phyloP scores from a whole-genome alignment of 371 early-diverging fungal genomes.

The Zychaea mexicana region DNA sequence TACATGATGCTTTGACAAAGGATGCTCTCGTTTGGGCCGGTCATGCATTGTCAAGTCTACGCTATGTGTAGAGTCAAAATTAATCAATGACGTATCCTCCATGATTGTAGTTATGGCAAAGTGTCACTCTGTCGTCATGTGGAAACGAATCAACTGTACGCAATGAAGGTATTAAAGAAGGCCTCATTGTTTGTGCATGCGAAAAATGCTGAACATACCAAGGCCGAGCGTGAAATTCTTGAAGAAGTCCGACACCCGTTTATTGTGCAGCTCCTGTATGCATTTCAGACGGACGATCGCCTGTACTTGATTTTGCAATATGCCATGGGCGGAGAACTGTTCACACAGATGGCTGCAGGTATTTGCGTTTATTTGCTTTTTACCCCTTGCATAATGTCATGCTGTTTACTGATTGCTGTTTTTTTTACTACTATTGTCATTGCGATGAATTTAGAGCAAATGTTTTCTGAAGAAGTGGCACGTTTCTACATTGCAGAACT shows the following conservation, averaged over 20 bases:
- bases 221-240: slow-evolving; percentile 77
- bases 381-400: background rate
- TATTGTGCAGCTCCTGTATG: slow-evolving; percentile 94
- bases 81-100: background rate
- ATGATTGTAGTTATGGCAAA: slow-evolving; percentile 38
- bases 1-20: too few species aligned
- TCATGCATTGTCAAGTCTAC: too few species aligned
- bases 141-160: slow-evolving; percentile 57
- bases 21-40: too few species aligned
- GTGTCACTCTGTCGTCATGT: slow-evolving; percentile 44
- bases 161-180: slow-evolving; percentile 94
- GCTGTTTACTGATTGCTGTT: too few species aligned
- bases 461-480: slow-evolving; percentile 77
- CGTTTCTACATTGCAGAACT: slow-evolving; percentile 89
- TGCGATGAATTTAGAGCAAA: slow-evolving; percentile 62
- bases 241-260: slow-evolving; percentile 88
- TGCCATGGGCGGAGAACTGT: slow-evolving; percentile 99
- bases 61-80: too few species aligned
- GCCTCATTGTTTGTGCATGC: slow-evolving; percentile 77
- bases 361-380: slow-evolving; percentile 6
- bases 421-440: background rate
- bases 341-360: slow-evolving; percentile 86
- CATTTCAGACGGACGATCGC: slow-evolving; percentile 87
- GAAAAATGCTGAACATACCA: slow-evolving; percentile 72
- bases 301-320: slow-evolving; percentile 96